Base-by-base conservation (phyloP, 108 stramenopile genomes). In the Cyclotella choctawhatcheeana region DNA sequence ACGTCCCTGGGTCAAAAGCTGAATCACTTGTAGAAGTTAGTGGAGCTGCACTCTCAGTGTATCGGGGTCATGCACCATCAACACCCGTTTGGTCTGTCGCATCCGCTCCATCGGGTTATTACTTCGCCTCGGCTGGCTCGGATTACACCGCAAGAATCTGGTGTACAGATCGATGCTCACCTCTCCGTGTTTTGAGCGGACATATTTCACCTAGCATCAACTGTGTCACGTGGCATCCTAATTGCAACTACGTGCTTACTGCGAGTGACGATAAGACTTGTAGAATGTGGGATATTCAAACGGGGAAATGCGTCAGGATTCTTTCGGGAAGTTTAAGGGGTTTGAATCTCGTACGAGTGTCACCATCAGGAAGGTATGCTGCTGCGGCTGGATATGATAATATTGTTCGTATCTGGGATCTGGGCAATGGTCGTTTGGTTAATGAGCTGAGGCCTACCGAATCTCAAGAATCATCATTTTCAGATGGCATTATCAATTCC, bases 241-340 rank as follows among this genome's bases (percentile, higher is more conserved):
- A 98, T 70, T 83, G 84, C 84, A 96, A 96, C 82, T 99, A 97
- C 58, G 83, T 98, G 34, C 64, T 93, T 25, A 97, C 96, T 14
- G 97, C 94, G 5, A 77, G 88, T 60, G 91, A 91, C 51, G 98
- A 98, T 69, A 94, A 89, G 72, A 98, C 97, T 3, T 91, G 88
- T 25, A 82, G 98, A 32, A 82, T 98, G 58, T 99, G 96, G 97
- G 97, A 99, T 73, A 85, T 99, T 58, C 92, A 94, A 47, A 90
- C 92, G 40, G 97, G 92, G 6, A 87, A 87, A 27, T 96, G 95
- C 61, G 93, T 97, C 1, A 87, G 98, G 26, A 67, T 97, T 44
- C 69, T 97, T 54, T 84, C 88, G 44, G 98, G 98, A 35, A 89
- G 88, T 81, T 58, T 79, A 6, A 66, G 82, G 22, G 90, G 93